A percentile compares a stretch with the other conserved stretches of the same genome.
These are phyloP conservation scores for Zelopaecilomyces penicillatus DNA, from an alignment of 2,329 filamentous ascomycete species.

Conservation along the genomic window DNA sequence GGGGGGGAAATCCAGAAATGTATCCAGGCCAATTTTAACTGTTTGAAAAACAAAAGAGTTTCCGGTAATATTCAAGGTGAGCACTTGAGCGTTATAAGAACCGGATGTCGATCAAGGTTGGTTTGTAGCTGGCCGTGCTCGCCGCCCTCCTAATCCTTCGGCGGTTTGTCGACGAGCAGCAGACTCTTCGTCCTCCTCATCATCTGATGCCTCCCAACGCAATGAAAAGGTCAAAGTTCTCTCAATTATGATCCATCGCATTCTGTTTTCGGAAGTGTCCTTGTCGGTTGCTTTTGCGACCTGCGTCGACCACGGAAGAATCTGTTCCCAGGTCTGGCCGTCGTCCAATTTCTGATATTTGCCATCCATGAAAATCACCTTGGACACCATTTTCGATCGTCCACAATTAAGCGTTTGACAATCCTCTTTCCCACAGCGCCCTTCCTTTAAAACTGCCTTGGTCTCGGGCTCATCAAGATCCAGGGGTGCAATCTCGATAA, in stretches of 20 bases:
- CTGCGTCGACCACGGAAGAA: constrained; percentile 24
- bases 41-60: neutral
- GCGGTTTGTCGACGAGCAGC: constrained; percentile 8
- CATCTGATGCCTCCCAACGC: constrained; percentile 24
- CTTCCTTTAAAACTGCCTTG: constrained; percentile 24
- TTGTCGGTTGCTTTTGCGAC: constrained; percentile 17
- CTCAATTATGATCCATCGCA: constrained; percentile 31
- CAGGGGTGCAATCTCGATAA: constrained; percentile 29
- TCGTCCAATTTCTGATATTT: constrained; percentile 20
- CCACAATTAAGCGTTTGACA: constrained; percentile 28
- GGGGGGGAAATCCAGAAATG: neutral
- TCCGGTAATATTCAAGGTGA: too few relatives aligned
- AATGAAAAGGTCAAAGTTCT: constrained; percentile 29
- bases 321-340: constrained; percentile 22
- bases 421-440: constrained; percentile 25
- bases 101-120: neutral
- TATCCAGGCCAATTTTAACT: neutral
- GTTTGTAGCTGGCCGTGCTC: constrained; percentile 1
- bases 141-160: constrained; percentile 4
- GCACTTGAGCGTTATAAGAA: too few relatives aligned
- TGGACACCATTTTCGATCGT: constrained; percentile 29
- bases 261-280: constrained; percentile 22
- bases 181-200: constrained; percentile 17
- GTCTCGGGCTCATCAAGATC: constrained; percentile 26
- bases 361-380: constrained; percentile 28